Evolutionary conservation across 176 grass and related monocot species (phyloP).

Genomic region (Aechmea fasciata): DNA sequence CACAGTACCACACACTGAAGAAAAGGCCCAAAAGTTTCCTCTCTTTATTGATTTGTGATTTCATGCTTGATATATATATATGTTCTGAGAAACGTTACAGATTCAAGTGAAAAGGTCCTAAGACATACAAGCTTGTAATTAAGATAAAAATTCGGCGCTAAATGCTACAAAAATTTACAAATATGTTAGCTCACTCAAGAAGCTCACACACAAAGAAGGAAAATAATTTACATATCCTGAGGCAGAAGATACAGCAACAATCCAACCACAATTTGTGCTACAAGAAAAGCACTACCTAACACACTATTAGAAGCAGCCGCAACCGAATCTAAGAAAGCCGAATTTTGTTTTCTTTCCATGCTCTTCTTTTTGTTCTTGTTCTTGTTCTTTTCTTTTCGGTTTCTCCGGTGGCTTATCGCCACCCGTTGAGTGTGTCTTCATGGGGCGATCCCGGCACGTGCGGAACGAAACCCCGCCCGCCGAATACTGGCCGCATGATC

Average conservation of each 20-base stretch:
- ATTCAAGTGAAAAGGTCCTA: background rate
- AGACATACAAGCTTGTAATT: slow-evolving; percentile 16
- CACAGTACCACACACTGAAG: too few relatives aligned
- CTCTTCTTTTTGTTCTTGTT: background rate
- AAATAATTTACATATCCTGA: background rate
- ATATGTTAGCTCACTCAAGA: slow-evolving; percentile 3
- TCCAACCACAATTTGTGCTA: background rate
- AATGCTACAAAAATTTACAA: slow-evolving; percentile 49
- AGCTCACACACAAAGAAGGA: background rate
- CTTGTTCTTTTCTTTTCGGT: background rate
- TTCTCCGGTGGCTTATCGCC: background rate
- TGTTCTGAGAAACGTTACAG: background rate
- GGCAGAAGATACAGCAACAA: background rate
- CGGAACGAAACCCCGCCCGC: slow-evolving; percentile 76
- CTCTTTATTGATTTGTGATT: background rate
- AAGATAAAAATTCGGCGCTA: slow-evolving; percentile 10
- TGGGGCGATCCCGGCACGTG: slow-evolving; percentile 66
- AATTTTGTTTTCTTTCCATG: background rate
- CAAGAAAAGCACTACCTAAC: background rate
- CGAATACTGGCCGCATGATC: slow-evolving; percentile 87
- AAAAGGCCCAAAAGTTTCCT: background rate
- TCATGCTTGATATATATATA: background rate
- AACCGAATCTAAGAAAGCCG: background rate
- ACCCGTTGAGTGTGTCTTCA: slow-evolving; percentile 42
- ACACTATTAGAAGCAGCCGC: background rate